These are phyloP conservation scores for Protea cynaroides DNA, from an alignment of 164 flowering plant species.

Conservation along the genomic window DNA sequence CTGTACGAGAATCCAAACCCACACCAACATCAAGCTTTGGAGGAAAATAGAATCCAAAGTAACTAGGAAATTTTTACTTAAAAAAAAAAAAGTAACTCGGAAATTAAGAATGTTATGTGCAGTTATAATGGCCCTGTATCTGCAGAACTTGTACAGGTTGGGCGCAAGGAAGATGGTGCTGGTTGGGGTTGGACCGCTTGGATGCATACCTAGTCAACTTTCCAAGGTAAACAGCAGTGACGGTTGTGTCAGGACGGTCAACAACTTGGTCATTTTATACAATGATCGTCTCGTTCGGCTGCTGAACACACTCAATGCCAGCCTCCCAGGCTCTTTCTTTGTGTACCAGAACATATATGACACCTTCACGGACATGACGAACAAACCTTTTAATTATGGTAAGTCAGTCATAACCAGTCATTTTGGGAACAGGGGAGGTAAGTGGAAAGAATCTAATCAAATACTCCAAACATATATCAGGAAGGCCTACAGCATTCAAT, in stretches of 20 bases:
- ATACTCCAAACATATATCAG: too few species aligned
- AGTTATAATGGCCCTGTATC: neutral
- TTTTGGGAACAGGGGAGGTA: neutral
- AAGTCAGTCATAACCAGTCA: conserved; percentile 2
- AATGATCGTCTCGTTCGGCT: conserved; percentile 20
- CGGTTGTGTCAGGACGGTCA: conserved; percentile 22
- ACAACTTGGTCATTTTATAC: conserved; percentile 18
- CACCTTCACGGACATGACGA: conserved; percentile 18
- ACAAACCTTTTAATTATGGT: conserved; percentile 27
- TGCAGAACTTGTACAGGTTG: conserved; percentile 23
- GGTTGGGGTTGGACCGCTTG: conserved; percentile 25
- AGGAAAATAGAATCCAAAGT: too few species aligned
- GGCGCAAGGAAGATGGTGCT: conserved; percentile 31
- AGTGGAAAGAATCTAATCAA: too few species aligned
- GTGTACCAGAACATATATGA: conserved; percentile 24
- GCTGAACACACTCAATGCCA: conserved; percentile 14
- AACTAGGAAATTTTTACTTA: too few species aligned
- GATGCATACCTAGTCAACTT: conserved; percentile 31
- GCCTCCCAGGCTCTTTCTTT: conserved; percentile 24
- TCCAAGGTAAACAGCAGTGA: conserved; percentile 13
- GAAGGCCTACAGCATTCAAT: too few species aligned
- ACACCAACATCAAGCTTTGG: too few species aligned
- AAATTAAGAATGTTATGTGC: neutral
- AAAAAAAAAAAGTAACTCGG: too few species aligned
- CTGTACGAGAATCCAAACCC: too few species aligned